Evolutionary conservation across 1,284 basidiomycete genomes (phyloP), one percentile per base, ranked within the genome.

Genomic region (Fomes fomentarius): DNA sequence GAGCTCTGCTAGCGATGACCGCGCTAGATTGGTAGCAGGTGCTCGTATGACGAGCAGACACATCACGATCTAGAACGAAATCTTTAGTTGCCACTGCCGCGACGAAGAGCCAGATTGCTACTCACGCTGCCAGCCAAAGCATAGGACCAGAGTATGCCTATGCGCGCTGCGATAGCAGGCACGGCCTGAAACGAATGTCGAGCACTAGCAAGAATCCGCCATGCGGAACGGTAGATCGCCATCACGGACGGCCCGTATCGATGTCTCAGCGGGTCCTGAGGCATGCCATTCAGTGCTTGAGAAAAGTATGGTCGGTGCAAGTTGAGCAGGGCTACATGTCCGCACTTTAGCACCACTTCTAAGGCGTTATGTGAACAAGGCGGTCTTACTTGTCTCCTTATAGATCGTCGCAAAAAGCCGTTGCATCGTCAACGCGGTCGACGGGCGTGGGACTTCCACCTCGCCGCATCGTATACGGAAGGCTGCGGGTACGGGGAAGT

Each of bases 261-360:
- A 63, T 89, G 86, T 56, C 75, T 75, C 41, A 85, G 69, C 6
- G 83, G 72, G 54, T 88, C 82, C 7, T 72, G 62, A 0, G 84
- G 82, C 49, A 73, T 73, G 39, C 87, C 85, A 42, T 80, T 78
- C 19, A 91, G 66, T 0, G 85, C 85, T 63, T 83, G 83, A 1
- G 81, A 81, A 60, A 89, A 86, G 65, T 86, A 89, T 19, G 79
- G 74, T 33, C 86, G 76, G 63, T 91, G 89, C 15, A 90, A 71
- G 60, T 85, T 85, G 28, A 91, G 70, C 19, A 89, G 72, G 0
- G 80, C 87, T 90, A 59, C 4, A 19, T 5, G 17, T 12, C 3
- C 8, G 22, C 3, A 3, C 5, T 21, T 21, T 28, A 44, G 48
- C 43, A 7, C 50, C n/a, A n/a, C n/a, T n/a, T n/a, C n/a, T n/a